Evolutionary conservation across 148 eudicot genomes (phyloP), one percentile per base, ranked within the genome.

Genomic region (Suaeda aralocaspica): DNA sequence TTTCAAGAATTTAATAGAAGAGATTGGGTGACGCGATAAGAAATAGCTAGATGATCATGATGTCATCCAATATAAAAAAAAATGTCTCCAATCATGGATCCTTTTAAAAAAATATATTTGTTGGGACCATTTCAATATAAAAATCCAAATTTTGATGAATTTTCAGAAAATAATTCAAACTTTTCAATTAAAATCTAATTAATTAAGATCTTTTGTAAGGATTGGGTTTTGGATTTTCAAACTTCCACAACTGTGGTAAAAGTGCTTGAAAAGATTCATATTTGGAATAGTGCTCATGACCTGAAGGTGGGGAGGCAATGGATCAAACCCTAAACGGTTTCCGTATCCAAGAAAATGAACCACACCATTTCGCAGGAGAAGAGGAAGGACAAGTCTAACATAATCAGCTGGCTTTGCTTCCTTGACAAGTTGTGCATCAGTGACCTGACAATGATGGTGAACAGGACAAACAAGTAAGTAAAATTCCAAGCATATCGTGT

Each of bases 321-420:
- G 95, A 76, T 94, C 96, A 67, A 94, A 94, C 15, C 97, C 98
- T 42, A 94, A 88, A 63, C 98, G 87, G 66, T 94, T 94, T 34
- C 89, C 98, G 80, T 72, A 94, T 68, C 98, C 98, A 63, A 91
- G 96, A 59, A 94, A 77, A 80, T 94, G 97, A 67, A 91, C 92
- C 71, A 86, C 79, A 34, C 88, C 82, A 65, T 89, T 94, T 60
- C 75, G 86, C 69, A 72, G 59, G 29, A 94, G 81, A 66, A 82
- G 59, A 29, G 98, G 98, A 83, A 89, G 91, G 57, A 87, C 88
- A 45, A 75, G 77, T 70, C 44, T 81, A 11, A 80, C 50, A 69
- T 89, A 94, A 34, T 91, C 96, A 70, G 25, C 41, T 24, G 88
- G 86, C 53, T 69, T 83, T 64, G 97, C 98, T 79, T 94, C 97